Conservation (phyloP, 139 green algal genomes). For the Coccomyxa sp. region DNA sequence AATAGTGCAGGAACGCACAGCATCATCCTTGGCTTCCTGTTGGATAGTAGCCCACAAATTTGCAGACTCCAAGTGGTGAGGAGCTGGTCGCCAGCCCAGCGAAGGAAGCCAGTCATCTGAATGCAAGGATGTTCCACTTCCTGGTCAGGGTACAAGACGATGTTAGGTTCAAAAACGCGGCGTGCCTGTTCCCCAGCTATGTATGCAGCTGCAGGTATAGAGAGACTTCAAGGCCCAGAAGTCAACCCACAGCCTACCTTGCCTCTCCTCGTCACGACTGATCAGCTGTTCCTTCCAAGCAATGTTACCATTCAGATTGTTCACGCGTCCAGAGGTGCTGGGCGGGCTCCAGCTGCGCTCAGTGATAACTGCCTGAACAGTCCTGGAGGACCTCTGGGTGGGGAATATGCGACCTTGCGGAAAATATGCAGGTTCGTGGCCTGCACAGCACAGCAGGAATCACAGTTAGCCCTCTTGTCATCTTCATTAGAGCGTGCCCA, state of each 20-base stretch:
- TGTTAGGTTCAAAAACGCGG: too few relatives aligned
- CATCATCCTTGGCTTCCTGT: conserved; percentile 46
- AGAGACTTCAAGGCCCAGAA: not conserved
- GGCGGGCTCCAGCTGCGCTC: not conserved
- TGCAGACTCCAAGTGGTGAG: conserved; percentile 46
- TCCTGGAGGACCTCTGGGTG: too few relatives aligned
- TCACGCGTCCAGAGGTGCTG: not conserved
- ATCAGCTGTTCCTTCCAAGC: not conserved
- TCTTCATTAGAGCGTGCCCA: too few relatives aligned
- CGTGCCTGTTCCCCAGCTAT: not conserved
- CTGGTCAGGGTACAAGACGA: not conserved
- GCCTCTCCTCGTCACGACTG: not conserved
- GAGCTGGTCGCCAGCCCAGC: conserved; percentile 41
- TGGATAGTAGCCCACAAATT: conserved; percentile 61
- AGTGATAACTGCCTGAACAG: not conserved
- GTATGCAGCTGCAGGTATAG: not conserved
- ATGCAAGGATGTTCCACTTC: not conserved
- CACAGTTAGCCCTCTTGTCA: not conserved
- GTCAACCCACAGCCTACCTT: too few relatives aligned
- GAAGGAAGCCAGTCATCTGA: conserved; percentile 1
- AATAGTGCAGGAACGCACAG: conserved; percentile 18
- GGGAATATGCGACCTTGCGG: too few relatives aligned
- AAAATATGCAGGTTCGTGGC: too few relatives aligned
- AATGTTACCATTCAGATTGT: not conserved
- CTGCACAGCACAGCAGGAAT: too few relatives aligned